Conservation (phyloP, 306 rosid species). For the Vicia villosa region DNA sequence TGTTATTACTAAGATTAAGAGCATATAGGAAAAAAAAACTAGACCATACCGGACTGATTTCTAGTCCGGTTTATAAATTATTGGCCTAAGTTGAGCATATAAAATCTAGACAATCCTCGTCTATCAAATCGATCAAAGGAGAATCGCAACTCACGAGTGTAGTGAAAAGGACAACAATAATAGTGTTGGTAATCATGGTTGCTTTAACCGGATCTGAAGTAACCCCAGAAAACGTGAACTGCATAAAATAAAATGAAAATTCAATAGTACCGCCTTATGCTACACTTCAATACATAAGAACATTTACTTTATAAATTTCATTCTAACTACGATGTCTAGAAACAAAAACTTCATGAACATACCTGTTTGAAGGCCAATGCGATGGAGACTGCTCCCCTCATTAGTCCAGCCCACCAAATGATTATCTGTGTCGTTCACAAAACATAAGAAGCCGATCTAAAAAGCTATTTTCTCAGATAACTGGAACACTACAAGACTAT, state of each 20-base stretch:
- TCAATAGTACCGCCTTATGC: not conserved
- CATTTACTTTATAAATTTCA: not conserved
- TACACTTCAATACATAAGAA: not conserved
- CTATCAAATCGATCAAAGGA: not conserved
- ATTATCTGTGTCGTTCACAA: constrained; percentile 49
- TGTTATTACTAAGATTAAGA: not conserved
- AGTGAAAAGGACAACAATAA: constrained; percentile 80
- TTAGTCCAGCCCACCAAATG: constrained; percentile 97
- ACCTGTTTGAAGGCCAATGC: constrained; percentile 96
- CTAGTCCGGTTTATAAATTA: not conserved
- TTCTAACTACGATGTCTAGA: not conserved
- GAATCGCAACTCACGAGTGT: constrained; percentile 60
- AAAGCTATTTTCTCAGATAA: not conserved
- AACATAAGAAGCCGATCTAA: not conserved
- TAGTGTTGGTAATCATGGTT: constrained; percentile 82
- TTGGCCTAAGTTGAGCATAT: not conserved
- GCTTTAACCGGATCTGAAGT: constrained; percentile 72
- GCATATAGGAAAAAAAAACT: not conserved
- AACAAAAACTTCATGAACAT: constrained; percentile 11
- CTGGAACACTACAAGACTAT: not conserved
- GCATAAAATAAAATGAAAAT: constrained; percentile 34
- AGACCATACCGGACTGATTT: no score
- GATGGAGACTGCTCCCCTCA: constrained; percentile 92
- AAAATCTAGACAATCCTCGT: not conserved
- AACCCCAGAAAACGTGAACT: constrained; percentile 86